These are phyloP conservation scores for Cystobasidiopsis lactophilus DNA, from an alignment of 768 basidiomycete species.

Conservation along the genomic window DNA sequence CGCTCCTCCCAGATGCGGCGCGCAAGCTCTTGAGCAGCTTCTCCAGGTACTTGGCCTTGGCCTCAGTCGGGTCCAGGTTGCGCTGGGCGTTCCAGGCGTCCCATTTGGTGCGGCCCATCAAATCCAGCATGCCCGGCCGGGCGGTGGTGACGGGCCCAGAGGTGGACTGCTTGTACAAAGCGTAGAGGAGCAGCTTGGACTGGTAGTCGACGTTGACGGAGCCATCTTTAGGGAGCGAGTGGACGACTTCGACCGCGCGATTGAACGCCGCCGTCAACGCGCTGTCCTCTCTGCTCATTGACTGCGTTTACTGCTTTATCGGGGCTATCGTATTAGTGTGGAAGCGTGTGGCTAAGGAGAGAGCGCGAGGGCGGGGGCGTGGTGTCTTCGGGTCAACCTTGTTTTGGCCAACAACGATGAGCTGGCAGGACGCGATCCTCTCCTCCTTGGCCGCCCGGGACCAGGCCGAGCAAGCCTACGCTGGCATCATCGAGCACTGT, in stretches of 20 bases:
- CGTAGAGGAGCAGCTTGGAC: constrained; percentile 83
- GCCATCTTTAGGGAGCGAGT: constrained; percentile 69
- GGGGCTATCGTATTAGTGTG: no score
- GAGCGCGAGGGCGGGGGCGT: no score
- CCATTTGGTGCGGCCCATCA: background rate
- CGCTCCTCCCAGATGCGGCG: no score
- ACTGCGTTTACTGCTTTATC: no score
- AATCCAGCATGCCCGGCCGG: background rate
- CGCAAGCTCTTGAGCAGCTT: no score
- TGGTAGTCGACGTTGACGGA: constrained; percentile 91
- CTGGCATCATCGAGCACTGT: constrained; percentile 85
- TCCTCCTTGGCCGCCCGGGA: constrained; percentile 52
- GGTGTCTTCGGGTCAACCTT: no score
- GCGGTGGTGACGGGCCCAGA: background rate
- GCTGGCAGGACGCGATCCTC: constrained; percentile 19
- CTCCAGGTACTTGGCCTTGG: no score
- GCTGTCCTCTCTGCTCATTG: no score
- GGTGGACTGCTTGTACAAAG: constrained; percentile 21
- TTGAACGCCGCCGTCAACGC: constrained; percentile 35
- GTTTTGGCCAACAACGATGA: background rate
- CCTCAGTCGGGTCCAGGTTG: no score
- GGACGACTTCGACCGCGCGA: constrained; percentile 83
- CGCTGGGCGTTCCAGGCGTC: background rate
- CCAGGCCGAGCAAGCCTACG: constrained; percentile 52
- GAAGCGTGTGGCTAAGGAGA: no score